Evolutionary conservation across 164 flowering plant genomes (phyloP), one percentile per base, ranked within the genome.

Genomic region (Annona squamosa): DNA sequence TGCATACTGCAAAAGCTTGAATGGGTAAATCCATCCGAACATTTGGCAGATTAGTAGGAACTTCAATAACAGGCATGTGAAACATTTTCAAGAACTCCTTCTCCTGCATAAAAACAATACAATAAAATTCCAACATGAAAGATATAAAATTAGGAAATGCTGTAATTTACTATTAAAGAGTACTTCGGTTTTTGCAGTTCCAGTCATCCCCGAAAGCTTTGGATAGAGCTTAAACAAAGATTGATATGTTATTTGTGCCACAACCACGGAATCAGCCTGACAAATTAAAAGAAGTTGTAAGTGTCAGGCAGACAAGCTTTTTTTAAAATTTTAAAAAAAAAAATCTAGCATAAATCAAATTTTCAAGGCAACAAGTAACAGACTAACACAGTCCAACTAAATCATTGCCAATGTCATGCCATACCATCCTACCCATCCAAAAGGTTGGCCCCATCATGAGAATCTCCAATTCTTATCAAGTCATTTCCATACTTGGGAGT

Each of bases 111-210:
- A 45, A 73, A 17, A 26, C 73, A 1, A 19, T 17, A 71, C 0
- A 69, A 37, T 9, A 69, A 10, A 47, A 26, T 26, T 4, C 44
- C 42, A 4, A 47, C 4, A 19, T 19, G 65, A 46, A 46, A 72
- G 6, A 64, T 18, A 71, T 44, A 63, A 72, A 46, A 46, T 19
- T 18, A 41, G 17, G 46, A 42, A 67, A 6, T 18, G 13, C 17
- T 13, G 42, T 48, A 74, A 52, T 52, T 52, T 16, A 17, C 69
- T 19, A 17, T 19, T 9, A 4, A 43, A 18, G 37, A 62, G 64
- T 85, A 95, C 99, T 82, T 95, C 99, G 69, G 99, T 95, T 83
- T 95, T 95, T 78, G 99, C 99, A 69, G 99, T 95, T 77, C 98
- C 99, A 56, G 99, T 95, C 99, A 95, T 95, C 77, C 99, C 99